phyloP scores from a whole-genome alignment of 164 flowering plant species.

The Chimonanthus salicifolius region DNA sequence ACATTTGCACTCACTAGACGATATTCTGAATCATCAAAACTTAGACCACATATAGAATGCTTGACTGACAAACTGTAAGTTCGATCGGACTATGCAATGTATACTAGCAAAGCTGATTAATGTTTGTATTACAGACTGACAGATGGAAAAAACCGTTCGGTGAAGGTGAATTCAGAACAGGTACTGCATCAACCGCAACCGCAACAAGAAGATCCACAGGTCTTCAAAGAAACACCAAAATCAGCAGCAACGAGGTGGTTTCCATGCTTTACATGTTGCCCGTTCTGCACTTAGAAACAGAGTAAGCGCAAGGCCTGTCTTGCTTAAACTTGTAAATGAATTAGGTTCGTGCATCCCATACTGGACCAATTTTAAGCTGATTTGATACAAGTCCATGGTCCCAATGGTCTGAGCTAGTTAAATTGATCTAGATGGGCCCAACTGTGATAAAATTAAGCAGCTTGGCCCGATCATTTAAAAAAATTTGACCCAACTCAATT shows the following conservation, averaged over 20 bases:
- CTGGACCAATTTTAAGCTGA: background rate
- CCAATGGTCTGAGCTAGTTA: background rate
- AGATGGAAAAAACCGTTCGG: constrained; percentile 23
- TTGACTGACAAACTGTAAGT: too few relatives aligned
- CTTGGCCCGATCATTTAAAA: background rate
- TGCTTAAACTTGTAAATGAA: background rate
- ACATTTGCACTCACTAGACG: background rate
- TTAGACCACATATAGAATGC: background rate
- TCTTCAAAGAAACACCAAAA: background rate
- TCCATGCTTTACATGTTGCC: constrained; percentile 41
- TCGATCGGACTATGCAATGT: background rate
- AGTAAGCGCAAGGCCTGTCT: background rate
- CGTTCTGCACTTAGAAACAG: constrained; percentile 23
- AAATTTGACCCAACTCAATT: too few relatives aligned
- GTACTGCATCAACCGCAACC: background rate
- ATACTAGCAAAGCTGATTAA: background rate
- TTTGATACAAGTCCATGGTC: background rate
- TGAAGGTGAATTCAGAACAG: constrained; percentile 4
- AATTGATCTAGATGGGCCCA: background rate
- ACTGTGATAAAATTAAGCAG: background rate
- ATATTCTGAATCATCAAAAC: background rate
- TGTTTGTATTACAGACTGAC: constrained; percentile 27
- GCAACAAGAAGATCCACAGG: background rate
- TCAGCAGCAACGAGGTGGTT: constrained; percentile 25
- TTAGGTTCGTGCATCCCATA: too few relatives aligned